Evolutionary conservation across 2,329 filamentous ascomycete genomes (phyloP).

Genomic region (Fusarium tricinctum): DNA sequence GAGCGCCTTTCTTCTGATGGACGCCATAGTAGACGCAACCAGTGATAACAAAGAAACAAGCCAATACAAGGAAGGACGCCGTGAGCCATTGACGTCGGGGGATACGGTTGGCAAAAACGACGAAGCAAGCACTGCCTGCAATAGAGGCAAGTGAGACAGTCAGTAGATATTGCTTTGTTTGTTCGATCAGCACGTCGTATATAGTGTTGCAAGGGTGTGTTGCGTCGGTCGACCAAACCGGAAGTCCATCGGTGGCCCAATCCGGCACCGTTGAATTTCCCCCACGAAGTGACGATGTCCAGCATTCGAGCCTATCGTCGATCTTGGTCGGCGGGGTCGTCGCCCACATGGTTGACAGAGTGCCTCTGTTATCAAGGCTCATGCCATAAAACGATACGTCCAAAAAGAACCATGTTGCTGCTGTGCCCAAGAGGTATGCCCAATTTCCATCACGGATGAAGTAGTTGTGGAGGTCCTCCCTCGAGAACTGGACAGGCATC

Average conservation of each 20-base stretch:
- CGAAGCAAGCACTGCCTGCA: slow-evolving; percentile 64
- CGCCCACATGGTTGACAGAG: slow-evolving; percentile 57
- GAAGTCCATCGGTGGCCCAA: slow-evolving; percentile 59
- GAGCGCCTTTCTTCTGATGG: slow-evolving; percentile 57
- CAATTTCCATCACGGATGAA: slow-evolving; percentile 60
- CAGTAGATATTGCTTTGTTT: slow-evolving; percentile 66
- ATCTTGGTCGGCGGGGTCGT: slow-evolving; percentile 54
- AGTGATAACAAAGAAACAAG: slow-evolving; percentile 63
- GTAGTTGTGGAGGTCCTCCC: slow-evolving; percentile 63
- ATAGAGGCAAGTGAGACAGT: slow-evolving; percentile 67
- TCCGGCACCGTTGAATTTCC: slow-evolving; percentile 61
- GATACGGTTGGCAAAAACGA: slow-evolving; percentile 63
- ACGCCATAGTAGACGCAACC: slow-evolving; percentile 66
- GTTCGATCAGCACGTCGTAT: slow-evolving; percentile 65
- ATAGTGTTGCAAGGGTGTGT: slow-evolving; percentile 65
- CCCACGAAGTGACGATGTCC: slow-evolving; percentile 60
- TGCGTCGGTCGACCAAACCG: slow-evolving; percentile 65
- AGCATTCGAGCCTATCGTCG: slow-evolving; percentile 59
- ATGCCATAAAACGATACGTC: slow-evolving; percentile 69
- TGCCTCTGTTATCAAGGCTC: slow-evolving; percentile 60
- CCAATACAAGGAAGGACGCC: slow-evolving; percentile 62
- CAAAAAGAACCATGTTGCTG: slow-evolving; percentile 66
- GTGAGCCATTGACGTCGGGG: slow-evolving; percentile 66
- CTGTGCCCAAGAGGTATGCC: slow-evolving; percentile 58
- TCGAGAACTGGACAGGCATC: slow-evolving; percentile 64